phyloP scores from a whole-genome alignment of 371 early-diverging fungal species.

The Phascolomyces articulosus region DNA sequence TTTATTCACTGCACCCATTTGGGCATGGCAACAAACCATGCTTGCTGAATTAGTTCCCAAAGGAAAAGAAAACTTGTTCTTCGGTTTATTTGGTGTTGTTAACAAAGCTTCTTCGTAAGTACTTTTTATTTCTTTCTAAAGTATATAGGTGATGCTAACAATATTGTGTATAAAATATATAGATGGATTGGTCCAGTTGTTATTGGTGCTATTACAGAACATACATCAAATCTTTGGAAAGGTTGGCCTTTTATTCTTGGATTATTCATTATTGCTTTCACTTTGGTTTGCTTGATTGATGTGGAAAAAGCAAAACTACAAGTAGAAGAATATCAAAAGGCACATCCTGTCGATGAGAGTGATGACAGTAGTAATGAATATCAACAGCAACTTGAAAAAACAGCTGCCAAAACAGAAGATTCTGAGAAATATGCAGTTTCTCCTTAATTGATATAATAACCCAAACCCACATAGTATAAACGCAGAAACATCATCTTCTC shows the following conservation, averaged over 20 bases:
- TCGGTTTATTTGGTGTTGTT: constrained; percentile 62
- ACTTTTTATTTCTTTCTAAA: not conserved
- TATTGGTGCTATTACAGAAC: constrained; percentile 57
- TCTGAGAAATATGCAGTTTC: too few species aligned
- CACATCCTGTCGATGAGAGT: not conserved
- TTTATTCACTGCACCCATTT: constrained; percentile 60
- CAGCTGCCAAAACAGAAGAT: too few species aligned
- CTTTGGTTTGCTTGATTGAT: constrained; percentile 51
- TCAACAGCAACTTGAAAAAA: not conserved
- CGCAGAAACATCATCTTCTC: too few species aligned
- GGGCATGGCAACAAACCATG: constrained; percentile 61
- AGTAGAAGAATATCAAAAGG: constrained; percentile 21
- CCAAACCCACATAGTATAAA: too few species aligned
- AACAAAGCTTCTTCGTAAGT: constrained; percentile 58
- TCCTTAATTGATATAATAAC: too few species aligned
- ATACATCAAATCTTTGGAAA: constrained; percentile 51
- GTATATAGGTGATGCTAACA: too few species aligned
- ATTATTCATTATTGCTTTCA: constrained; percentile 43
- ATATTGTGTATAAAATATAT: not conserved
- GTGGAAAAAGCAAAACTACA: constrained; percentile 59
- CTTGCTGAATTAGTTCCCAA: constrained; percentile 59
- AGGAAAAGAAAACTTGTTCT: constrained; percentile 63
- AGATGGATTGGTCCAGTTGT: constrained; percentile 63
- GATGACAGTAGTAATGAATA: not conserved
- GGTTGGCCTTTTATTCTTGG: constrained; percentile 61